Evolutionary conservation across 768 basidiomycete genomes (phyloP), one percentile per base, ranked within the genome.

Genomic region (Panellus pusillus): DNA sequence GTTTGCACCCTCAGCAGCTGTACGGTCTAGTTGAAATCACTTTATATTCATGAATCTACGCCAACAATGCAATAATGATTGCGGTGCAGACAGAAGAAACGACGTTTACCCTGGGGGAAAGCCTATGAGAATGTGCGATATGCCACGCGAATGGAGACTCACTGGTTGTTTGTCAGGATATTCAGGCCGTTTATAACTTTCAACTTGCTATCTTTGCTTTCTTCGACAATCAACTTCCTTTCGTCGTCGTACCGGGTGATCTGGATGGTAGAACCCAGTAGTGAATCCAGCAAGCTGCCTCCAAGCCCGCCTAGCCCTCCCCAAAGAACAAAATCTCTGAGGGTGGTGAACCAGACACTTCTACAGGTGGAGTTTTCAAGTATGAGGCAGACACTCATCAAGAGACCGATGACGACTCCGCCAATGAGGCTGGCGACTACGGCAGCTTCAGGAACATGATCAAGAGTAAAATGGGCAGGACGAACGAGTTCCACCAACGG

Each of bases 241-340:
- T 74, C 72, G 41, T 71, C 71, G 6, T 87, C 86, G 70, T 86
- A 96, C 24, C 84, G 79, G 4, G 92, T 93, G 49, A 79, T 74
- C 62, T 98, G 95, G 1, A 96, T 66, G 6, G 90, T 93, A 6
- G 94, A 93, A 2, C 95, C 95, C 15, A 97, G 74, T 12, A 97
- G 39, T 0, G 91, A 93, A 66, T 98, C 95, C 45, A 93, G 68
- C 59, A 91, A 87, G 70, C 92, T 66, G 43, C 91, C 93, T 14
- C 93, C 95, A n/a, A 87, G 65, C 12, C 86, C 74, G 9, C 94
- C 95, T 20, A 79, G 65, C 0, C 74, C 72, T 0, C 92, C 93
- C 77, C 84, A 88, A 0, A 66, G 65, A 9, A 86, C 49, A 45
- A 88, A 67, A 43, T 74, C 65, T 14, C 70, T 50, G 45, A 80